Evolutionary conservation across 768 basidiomycete genomes (phyloP).

Genomic region (Mycena galopus): DNA sequence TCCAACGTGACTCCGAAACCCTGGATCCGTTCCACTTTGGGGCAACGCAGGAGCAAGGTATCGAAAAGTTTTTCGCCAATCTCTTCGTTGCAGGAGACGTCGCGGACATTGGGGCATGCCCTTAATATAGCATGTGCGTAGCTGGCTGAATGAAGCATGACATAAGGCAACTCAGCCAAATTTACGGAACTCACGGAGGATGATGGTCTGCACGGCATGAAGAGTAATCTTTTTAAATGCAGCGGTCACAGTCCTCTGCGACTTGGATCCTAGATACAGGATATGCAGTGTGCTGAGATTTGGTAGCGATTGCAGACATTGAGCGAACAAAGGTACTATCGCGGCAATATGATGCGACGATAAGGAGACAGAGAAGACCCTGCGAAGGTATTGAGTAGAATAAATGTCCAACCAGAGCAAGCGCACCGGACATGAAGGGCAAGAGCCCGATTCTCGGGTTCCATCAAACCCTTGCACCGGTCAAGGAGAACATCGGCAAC

Average conservation of each 20-base stretch:
- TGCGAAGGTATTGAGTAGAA: background rate
- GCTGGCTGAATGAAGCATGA: conserved; percentile 2
- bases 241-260: background rate
- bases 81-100: conserved; percentile 25
- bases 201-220: background rate
- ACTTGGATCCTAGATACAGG: background rate
- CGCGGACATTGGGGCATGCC: conserved; percentile 15
- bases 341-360: conserved; percentile 2
- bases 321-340: conserved; percentile 6
- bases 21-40: conserved; percentile 10
- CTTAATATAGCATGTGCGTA: conserved; percentile 10
- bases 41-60: conserved; percentile 4
- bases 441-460: conserved; percentile 35
- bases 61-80: background rate
- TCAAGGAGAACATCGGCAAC: conserved; percentile 42
- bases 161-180: background rate
- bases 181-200: conserved; percentile 5
- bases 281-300: conserved; percentile 25
- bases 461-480: conserved; percentile 42
- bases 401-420: conserved; percentile 7
- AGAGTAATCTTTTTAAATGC: conserved; percentile 1
- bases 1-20: conserved; percentile 2
- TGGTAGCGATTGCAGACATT: conserved; percentile 17
- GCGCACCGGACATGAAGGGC: conserved; percentile 43
- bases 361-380: conserved; percentile 15